phyloP scores from a whole-genome alignment of 805 yeast genomes.

The Osmozyma mogii region DNA sequence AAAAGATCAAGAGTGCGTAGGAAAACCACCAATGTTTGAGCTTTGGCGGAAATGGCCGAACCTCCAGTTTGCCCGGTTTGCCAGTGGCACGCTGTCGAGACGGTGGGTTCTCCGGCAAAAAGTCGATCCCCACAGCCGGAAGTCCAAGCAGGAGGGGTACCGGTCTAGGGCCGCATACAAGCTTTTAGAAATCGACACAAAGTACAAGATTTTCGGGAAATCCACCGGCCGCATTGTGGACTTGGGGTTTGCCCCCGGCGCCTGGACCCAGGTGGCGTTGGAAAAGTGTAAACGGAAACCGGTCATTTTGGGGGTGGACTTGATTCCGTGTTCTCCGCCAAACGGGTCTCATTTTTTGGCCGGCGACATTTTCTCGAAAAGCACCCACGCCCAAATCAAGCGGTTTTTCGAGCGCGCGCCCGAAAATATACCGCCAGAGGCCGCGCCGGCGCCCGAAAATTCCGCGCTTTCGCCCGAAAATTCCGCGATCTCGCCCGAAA shows the following conservation, averaged over 20 bases:
- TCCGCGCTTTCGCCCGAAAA: too few species aligned
- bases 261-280: conserved; percentile 24
- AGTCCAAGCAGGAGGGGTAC: conserved; percentile 55
- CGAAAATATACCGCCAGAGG: too few species aligned
- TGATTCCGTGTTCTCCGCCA: conserved; percentile 29
- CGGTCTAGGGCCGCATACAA: conserved; percentile 91
- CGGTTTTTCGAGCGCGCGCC: conserved; percentile 43
- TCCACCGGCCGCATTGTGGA: conserved; percentile 64
- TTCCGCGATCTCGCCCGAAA: too few species aligned
- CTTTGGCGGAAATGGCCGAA: background rate
- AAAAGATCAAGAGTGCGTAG: background rate
- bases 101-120: conserved; percentile 71
- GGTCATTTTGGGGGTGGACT: conserved; percentile 20
- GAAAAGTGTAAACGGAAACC: conserved; percentile 7
- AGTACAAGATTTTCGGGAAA: conserved; percentile 46
- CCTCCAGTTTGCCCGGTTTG: conserved; percentile 2
- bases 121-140: conserved; percentile 55
- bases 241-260: conserved; percentile 42
- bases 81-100: conserved; percentile 12
- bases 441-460: too few species aligned
- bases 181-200: conserved; percentile 63
- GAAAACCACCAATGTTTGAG: background rate
- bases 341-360: conserved; percentile 29
- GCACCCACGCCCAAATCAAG: conserved; percentile 51
- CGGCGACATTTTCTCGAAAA: conserved; percentile 32